Evolutionary conservation across 2,329 filamentous ascomycete genomes (phyloP), one percentile per base, ranked within the genome.

Genomic region (Monosporascus cannonballus): DNA sequence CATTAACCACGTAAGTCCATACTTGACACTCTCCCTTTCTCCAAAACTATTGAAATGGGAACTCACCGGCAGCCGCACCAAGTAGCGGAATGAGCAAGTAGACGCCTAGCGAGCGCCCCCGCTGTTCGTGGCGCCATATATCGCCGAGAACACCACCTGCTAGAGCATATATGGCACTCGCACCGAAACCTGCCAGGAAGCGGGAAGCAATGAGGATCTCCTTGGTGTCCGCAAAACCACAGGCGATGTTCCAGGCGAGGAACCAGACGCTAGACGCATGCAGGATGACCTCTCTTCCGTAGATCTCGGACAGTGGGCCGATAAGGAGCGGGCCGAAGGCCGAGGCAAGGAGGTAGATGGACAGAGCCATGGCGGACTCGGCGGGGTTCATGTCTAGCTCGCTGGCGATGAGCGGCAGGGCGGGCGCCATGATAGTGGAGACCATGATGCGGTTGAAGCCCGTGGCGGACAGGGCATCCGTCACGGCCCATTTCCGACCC

Each of bases 381-480:
- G 67, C 66, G 6, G 71, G 64, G 6, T 61, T 73, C 62, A 85
- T 82, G 42, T 76, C 44, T 14, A 85, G 67, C 39, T 84, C 78
- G 1, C 62, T 61, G 5, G 75, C 72, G 45, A 86, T 78, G 1
- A 71, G 60, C 1, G 69, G 57, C 25, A 86, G 58, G 0, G 75
- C 76, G 0, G 76, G 76, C 0, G 77, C 76, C 67, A 79, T 75
- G 61, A 80, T 78, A 0, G 76, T 77, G 3, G 75, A 77, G 0
- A 77, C 73, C 56, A 80, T 70, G 53, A 79, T 77, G 9, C 74
- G 73, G 45, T 76, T 77, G 57, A 80, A 78, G 7, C 75, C 76
- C 0, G 74, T 76, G 3, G 72, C 71, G 0, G 76, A 78, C 1
- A 79, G 67, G 3, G 77, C 70, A 47, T 74, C 62, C 3, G 76